Conservation (phyloP, 345 rosid species). For the Cardamine chenopodiifolia region DNA sequence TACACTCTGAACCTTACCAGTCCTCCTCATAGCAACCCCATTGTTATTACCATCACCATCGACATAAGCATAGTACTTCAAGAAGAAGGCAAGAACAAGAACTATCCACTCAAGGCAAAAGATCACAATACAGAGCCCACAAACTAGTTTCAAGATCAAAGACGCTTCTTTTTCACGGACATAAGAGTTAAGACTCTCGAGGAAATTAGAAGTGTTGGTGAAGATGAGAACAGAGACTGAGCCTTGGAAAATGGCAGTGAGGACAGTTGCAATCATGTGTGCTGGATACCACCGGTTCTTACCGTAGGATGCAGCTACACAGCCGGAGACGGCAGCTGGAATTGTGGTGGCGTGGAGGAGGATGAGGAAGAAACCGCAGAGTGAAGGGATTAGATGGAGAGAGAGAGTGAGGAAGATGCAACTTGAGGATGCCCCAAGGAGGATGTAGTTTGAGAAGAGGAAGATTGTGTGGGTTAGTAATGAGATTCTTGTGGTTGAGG, state of each 20-base stretch:
- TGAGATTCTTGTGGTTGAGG: slow-evolving; percentile 47
- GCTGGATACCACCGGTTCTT: slow-evolving; percentile 70
- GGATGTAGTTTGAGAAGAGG: slow-evolving; percentile 80
- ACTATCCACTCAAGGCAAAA: slow-evolving; percentile 91
- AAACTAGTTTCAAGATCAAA: slow-evolving; percentile 77
- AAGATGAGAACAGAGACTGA: slow-evolving; percentile 81
- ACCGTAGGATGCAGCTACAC: slow-evolving; percentile 59
- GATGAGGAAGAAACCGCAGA: slow-evolving; percentile 55
- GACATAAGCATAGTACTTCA: slow-evolving; percentile 70
- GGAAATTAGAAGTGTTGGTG: slow-evolving; percentile 67
- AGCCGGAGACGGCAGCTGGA: slow-evolving; percentile 66
- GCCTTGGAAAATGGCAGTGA: slow-evolving; percentile 90
- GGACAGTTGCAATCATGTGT: slow-evolving; percentile 83
- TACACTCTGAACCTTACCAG: slow-evolving; percentile 73
- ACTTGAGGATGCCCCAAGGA: slow-evolving; percentile 86
- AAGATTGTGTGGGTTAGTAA: slow-evolving; percentile 68
- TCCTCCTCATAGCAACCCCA: slow-evolving; percentile 48
- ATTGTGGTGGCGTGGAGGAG: slow-evolving; percentile 55
- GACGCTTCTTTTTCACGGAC: slow-evolving; percentile 83
- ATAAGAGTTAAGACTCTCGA: slow-evolving; percentile 68
- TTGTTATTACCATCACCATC: slow-evolving; percentile 50
- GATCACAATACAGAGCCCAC: slow-evolving; percentile 71
- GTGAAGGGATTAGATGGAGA: slow-evolving; percentile 78
- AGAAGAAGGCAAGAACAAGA: slow-evolving; percentile 83
- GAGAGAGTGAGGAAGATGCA: slow-evolving; percentile 93